A percentile compares a stretch with the other conserved stretches of the same genome.
These are phyloP conservation scores for Camellia japonica DNA, from an alignment of 148 eudicot species.

Conservation along the genomic window DNA sequence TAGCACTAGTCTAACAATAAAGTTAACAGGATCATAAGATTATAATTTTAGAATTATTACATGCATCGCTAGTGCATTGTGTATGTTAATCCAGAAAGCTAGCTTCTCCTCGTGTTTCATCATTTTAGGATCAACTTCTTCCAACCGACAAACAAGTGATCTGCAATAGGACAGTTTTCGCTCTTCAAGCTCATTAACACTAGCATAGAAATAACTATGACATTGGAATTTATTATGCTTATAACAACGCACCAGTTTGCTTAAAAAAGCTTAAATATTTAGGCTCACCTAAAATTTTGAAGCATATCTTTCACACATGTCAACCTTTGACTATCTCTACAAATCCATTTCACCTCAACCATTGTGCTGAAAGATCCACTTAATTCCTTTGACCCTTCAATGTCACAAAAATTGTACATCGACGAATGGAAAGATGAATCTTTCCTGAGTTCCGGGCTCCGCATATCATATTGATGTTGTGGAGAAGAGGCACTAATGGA, in stretches of 20 bases:
- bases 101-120: conserved; percentile 84
- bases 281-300: conserved; percentile 56
- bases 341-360: conserved; percentile 54
- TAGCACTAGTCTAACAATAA: background rate
- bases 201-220: background rate
- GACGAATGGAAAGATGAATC: conserved; percentile 31
- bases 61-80: conserved; percentile 91
- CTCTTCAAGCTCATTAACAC: background rate
- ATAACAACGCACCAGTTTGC: background rate
- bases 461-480: conserved; percentile 22
- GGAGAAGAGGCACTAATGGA: conserved; percentile 41
- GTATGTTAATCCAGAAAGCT: conserved; percentile 95
- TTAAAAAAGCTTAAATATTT: background rate
- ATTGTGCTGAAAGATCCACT: conserved; percentile 49
- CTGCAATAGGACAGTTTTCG: conserved; percentile 37
- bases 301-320: conserved; percentile 53
- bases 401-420: conserved; percentile 37
- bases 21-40: background rate
- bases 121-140: conserved; percentile 59
- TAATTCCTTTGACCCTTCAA: conserved; percentile 43
- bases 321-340: conserved; percentile 42
- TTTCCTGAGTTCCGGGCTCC: conserved; percentile 44
- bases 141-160: conserved; percentile 59
- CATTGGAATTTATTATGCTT: background rate
- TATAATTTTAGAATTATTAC: conserved; percentile 37